phyloP scores from a whole-genome alignment of 1,284 basidiomycete species.

The Thecaphora thlaspeos region DNA sequence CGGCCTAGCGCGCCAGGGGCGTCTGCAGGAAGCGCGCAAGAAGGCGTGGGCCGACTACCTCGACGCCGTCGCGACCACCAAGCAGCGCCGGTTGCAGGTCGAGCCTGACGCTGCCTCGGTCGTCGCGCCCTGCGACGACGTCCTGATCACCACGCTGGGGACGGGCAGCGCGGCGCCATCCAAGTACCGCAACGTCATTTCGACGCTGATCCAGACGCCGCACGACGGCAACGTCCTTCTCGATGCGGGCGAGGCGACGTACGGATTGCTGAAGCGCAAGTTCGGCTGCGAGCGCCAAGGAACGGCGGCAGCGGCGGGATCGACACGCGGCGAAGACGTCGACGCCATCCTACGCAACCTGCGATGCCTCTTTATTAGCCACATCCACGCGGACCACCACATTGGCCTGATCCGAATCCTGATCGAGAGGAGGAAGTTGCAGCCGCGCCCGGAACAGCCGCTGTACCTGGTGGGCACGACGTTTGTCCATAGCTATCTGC shows the following conservation, averaged over 20 bases:
- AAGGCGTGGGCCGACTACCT: slow-evolving; percentile 40
- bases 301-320: slow-evolving; percentile 6
- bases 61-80: slow-evolving; percentile 30
- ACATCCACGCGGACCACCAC: slow-evolving; percentile 92
- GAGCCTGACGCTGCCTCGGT: slow-evolving; percentile 19
- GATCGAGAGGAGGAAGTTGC: slow-evolving; percentile 70
- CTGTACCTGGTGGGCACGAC: slow-evolving; percentile 71
- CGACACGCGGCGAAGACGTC: slow-evolving; percentile 19
- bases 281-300: slow-evolving; percentile 64
- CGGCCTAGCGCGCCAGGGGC: slow-evolving; percentile 15
- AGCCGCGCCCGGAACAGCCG: slow-evolving; percentile 46
- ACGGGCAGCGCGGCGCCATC: slow-evolving; percentile 83
- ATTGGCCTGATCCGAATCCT: slow-evolving; percentile 76
- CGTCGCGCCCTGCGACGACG: slow-evolving; percentile 55
- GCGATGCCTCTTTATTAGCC: slow-evolving; percentile 80
- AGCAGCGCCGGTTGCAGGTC: slow-evolving; percentile 1
- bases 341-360: slow-evolving; percentile 65
- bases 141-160: slow-evolving; percentile 76
- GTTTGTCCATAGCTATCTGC: slow-evolving; percentile 66
- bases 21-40: slow-evolving; percentile 30
- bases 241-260: slow-evolving; percentile 87
- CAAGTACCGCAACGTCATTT: slow-evolving; percentile 54
- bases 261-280: slow-evolving; percentile 78
- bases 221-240: slow-evolving; percentile 65
- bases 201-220: slow-evolving; percentile 49